Base-by-base conservation (phyloP, 2,329 filamentous ascomycete species). In the Talaromyces pinophilus region DNA sequence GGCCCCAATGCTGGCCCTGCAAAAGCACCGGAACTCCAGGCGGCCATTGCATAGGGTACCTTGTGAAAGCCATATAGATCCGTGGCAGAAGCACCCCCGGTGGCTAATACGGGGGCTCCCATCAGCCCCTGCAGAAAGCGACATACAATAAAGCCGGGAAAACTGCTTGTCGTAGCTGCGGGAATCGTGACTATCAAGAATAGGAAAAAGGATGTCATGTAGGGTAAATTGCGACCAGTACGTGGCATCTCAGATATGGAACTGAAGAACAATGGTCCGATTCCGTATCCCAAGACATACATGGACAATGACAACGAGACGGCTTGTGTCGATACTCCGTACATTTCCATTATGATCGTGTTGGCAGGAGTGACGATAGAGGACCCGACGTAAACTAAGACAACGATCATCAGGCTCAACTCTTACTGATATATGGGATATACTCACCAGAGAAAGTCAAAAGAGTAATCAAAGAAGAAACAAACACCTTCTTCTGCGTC, bases 111-210 rank as follows among this genome's bases (percentile, higher is more conserved):
- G 0, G 88, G 89, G 6, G 83, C 86, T 15, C 48, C 48, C 88
- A 1, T 87, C 88, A 67, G 86, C 85, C 5, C 42, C 42, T 46
- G 42, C 10, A 90, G 75, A 76, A 90, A 90, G 0, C 88, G 83
- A 2, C 88, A 79, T 2, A 89, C 86, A 70, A 90, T 82, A 11
- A 92, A 81, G 0, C 87, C 87, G 0, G 85, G 78, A 63, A 88
- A 90, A 78, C 87, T 90, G 48, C 84, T 77, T 3, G 86, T 86
- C 0, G 91, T 75, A 0, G 88, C 86, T 0, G 88, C 86, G 0
- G 89, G 88, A n/a, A 92, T 83, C 6, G 84, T 86, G 10, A 92
- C 76, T 67, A 91, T 83, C 59, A 90, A 86, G 73, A 91, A 92
- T 28, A 92, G 79, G 66, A 85, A 84, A 79, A 92, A 89, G 8